A percentile compares a stretch with the other conserved stretches of the same genome.
Evolutionary conservation across 1,284 basidiomycete species (phyloP).

Genomic region (Coniophora puteana): DNA sequence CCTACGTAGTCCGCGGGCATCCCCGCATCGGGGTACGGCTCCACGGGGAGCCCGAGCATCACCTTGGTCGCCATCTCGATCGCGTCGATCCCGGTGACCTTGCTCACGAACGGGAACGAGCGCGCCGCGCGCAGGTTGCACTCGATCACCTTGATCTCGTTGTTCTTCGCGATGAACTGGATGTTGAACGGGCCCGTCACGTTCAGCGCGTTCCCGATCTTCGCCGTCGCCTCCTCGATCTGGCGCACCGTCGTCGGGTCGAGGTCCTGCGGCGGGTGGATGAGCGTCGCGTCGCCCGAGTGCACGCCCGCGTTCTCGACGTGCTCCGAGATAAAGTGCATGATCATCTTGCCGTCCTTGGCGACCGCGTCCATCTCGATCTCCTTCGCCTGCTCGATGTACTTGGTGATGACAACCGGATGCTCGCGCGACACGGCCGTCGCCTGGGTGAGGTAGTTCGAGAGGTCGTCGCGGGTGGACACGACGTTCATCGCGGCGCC

Average conservation of each 20-base stretch:
- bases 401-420: constrained; percentile 98
- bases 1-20: constrained; percentile 94
- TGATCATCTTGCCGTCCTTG: constrained; percentile 94
- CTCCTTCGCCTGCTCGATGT: constrained; percentile 99
- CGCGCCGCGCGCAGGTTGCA: constrained; percentile 97
- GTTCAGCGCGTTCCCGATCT: constrained; percentile 97
- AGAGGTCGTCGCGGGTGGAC: constrained; percentile 87
- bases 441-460: constrained; percentile 92
- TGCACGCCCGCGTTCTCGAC: constrained; percentile 99
- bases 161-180: constrained; percentile 99
- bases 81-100: constrained; percentile 96
- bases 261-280: constrained; percentile 96
- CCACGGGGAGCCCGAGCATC: constrained; percentile 90
- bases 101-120: constrained; percentile 99
- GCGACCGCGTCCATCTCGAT: constrained; percentile 99
- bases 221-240: constrained; percentile 95
- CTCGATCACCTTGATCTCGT: constrained; percentile 99
- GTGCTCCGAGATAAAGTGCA: constrained; percentile 99
- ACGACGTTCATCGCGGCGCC: constrained; percentile 99
- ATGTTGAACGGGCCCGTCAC: constrained; percentile 99
- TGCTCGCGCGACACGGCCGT: constrained; percentile 96
- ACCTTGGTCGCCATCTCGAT: constrained; percentile 99
- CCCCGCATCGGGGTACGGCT: constrained; percentile 85
- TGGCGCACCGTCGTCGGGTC: constrained; percentile 95
- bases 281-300: constrained; percentile 96